A percentile compares a stretch with the other conserved stretches of the same genome.
These are phyloP conservation scores for Gossypioides kirkii DNA, from an alignment of 345 rosid species.

Conservation along the genomic window DNA sequence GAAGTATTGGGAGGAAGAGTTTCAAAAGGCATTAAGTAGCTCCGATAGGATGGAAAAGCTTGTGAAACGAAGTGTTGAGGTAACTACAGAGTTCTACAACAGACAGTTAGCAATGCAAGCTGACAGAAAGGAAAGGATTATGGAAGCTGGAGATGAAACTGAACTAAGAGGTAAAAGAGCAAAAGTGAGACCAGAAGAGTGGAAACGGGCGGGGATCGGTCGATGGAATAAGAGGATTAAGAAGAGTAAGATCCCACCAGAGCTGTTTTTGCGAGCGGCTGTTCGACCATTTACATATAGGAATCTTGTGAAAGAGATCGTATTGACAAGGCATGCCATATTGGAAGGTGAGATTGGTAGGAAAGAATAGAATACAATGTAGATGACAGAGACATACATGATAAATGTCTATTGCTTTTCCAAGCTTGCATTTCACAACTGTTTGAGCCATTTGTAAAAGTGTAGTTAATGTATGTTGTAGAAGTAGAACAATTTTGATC, in stretches of 20 bases:
- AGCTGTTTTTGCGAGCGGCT: conserved; percentile 70
- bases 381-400: neutral
- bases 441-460: neutral
- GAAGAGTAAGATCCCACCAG: conserved; percentile 82
- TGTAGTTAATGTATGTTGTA: neutral
- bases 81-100: conserved; percentile 40
- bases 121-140: conserved; percentile 17
- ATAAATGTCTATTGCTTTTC: neutral
- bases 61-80: conserved; percentile 55
- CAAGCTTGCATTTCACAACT: neutral
- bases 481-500: neutral
- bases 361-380: conserved; percentile 24
- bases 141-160: conserved; percentile 59
- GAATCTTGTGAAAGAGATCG: conserved; percentile 94
- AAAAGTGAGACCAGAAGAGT: conserved; percentile 69
- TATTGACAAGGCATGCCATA: conserved; percentile 87
- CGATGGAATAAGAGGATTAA: conserved; percentile 67
- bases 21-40: conserved; percentile 51
- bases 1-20: conserved; percentile 65
- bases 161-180: conserved; percentile 63
- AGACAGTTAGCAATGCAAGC: conserved; percentile 48
- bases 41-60: conserved; percentile 78
- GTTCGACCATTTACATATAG: conserved; percentile 85
- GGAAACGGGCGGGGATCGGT: conserved; percentile 72
- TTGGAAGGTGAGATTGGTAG: conserved; percentile 78